These are phyloP conservation scores for Mycena chlorophos DNA, from an alignment of 768 basidiomycete species.

Conservation along the genomic window DNA sequence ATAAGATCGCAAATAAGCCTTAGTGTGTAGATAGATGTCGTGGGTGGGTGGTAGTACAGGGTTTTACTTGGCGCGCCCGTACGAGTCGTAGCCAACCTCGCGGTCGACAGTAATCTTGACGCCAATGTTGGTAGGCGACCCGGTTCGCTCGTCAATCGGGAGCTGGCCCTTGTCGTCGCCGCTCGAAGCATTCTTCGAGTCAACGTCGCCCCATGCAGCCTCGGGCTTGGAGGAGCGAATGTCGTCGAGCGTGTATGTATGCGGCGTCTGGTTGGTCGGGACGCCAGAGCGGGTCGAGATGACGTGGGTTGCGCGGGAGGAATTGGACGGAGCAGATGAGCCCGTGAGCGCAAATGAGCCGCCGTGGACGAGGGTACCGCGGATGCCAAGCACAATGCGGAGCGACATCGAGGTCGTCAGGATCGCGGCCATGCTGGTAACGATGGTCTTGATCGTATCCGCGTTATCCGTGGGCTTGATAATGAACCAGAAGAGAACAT, in stretches of 20 bases:
- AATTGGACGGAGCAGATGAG: slow-evolving; percentile 37
- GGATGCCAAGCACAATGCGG: slow-evolving; percentile 81
- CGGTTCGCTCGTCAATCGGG: slow-evolving; percentile 33
- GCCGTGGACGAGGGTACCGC: slow-evolving; percentile 70
- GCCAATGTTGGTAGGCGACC: slow-evolving; percentile 36
- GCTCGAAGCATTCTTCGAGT: slow-evolving; percentile 43
- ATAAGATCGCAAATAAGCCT: not conserved
- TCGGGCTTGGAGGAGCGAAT: slow-evolving; percentile 47
- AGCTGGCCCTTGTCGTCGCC: slow-evolving; percentile 42
- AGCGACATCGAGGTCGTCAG: slow-evolving; percentile 87
- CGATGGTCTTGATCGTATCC: slow-evolving; percentile 80
- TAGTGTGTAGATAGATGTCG: not conserved
- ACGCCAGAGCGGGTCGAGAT: slow-evolving; percentile 47
- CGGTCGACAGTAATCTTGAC: slow-evolving; percentile 61
- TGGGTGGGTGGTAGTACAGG: not conserved
- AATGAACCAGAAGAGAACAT: slow-evolving; percentile 87
- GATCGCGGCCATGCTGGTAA: slow-evolving; percentile 83
- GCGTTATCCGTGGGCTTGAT: slow-evolving; percentile 57
- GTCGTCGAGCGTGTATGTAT: slow-evolving; percentile 57
- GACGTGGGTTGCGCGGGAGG: slow-evolving; percentile 56
- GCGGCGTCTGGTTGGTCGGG: slow-evolving; percentile 35
- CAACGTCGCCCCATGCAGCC: slow-evolving; percentile 43
- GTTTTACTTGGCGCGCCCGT: slow-evolving; percentile 23
- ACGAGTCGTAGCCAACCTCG: slow-evolving; percentile 52
- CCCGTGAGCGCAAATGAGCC: slow-evolving; percentile 67